Base-by-base conservation (phyloP, 2,329 filamentous ascomycete species). In the Fusarium verticillioides region DNA sequence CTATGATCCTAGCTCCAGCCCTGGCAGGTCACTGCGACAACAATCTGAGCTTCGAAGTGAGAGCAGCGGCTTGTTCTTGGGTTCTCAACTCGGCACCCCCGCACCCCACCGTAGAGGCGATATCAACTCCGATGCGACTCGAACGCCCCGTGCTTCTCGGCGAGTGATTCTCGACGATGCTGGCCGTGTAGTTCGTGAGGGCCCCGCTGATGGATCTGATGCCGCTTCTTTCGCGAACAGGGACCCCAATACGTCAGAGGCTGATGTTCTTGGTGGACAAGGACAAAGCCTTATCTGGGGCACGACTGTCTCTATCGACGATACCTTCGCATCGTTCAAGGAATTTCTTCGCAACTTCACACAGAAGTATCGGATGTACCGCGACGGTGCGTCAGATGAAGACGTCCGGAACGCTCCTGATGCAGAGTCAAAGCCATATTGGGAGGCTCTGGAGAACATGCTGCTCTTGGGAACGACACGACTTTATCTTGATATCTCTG, bases 321-420 rank as follows among this genome's bases (percentile, higher is more conserved):
- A 98, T 81, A 95, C 94, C 1, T 93, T 97, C 82, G 90, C 91
- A 58, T 88, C 92, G 0, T 97, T 98, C 86, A 96, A 96, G 79
- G 95, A 96, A 73, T 99, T 99, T 79, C 85, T 99, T 34, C 90
- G 91, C 80, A 97, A 97, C 81, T 99, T 96, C 78, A 94, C 95
- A 68, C 92, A 90, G 75, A 98, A 98, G 83, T 98, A 99, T 79
- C 94, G 96, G 72, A 90, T 98, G 89, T 96, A 96, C 84, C 90
- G 91, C 28, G 94, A 97, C 76, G 95, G 94, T n/a, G 89, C 93
- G 77, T 88, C 94, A 1, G 92, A 94, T 54, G 92, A 92, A 58
- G 91, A 97, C 65, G 93, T 92, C 36, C 86, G 91, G 52, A 87
- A 86, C 3, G 86, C 92, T 60, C 92, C 94, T 34, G 90, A 91